Evolutionary conservation across 1,284 basidiomycete species (phyloP).

Genomic region (Cryptococcus hybrid): DNA sequence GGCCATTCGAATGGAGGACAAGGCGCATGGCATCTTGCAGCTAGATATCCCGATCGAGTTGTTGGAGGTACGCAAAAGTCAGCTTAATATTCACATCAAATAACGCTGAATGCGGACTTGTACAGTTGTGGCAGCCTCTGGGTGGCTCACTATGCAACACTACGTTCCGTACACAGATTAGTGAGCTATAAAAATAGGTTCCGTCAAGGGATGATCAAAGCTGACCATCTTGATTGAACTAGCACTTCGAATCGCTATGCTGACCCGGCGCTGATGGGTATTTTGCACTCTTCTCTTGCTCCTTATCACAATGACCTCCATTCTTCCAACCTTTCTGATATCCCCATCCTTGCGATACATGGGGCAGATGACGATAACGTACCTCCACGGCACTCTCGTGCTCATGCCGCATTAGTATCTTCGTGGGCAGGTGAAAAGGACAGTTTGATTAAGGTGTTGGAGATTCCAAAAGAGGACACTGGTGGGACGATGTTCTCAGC

Average conservation of each 20-base stretch:
- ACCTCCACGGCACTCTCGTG: slow-evolving; percentile 39
- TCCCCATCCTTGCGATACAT: slow-evolving; percentile 71
- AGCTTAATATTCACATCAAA: neutral
- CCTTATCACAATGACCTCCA: slow-evolving; percentile 85
- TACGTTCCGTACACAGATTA: slow-evolving; percentile 73
- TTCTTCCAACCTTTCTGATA: slow-evolving; percentile 65
- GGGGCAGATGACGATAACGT: slow-evolving; percentile 58
- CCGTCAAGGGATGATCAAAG: too few relatives aligned
- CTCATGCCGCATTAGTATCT: slow-evolving; percentile 26
- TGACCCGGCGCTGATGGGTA: slow-evolving; percentile 67
- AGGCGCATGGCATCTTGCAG: slow-evolving; percentile 76
- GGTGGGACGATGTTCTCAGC: slow-evolving; percentile 48
- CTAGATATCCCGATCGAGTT: slow-evolving; percentile 72
- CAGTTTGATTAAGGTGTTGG: slow-evolving; percentile 25
- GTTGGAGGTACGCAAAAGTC: slow-evolving; percentile 49
- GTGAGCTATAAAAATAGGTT: slow-evolving; percentile 8
- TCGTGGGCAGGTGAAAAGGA: slow-evolving; percentile 24
- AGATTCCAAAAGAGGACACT: slow-evolving; percentile 45
- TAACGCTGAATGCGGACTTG: slow-evolving; percentile 3
- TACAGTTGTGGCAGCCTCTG: slow-evolving; percentile 67
- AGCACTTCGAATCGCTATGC: slow-evolving; percentile 60
- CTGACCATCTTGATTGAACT: neutral
- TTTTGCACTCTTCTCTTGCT: slow-evolving; percentile 69
- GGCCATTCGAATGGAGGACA: slow-evolving; percentile 95
- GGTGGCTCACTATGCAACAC: slow-evolving; percentile 76